Base-by-base conservation (phyloP, 139 green algal species). In the Picochlorum costavermella region DNA sequence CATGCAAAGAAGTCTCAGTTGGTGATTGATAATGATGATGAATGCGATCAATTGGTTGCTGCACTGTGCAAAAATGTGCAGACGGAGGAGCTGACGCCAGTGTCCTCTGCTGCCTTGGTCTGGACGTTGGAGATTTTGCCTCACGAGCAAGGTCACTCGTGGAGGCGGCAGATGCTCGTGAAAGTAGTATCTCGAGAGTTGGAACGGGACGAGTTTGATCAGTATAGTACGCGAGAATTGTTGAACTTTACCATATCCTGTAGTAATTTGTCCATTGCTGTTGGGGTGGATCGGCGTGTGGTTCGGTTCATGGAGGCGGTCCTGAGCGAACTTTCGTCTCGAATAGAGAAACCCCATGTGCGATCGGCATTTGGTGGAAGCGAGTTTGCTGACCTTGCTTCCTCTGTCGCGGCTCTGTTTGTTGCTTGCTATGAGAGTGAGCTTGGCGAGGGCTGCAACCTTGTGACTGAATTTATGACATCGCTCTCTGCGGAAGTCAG, bases 401-500 rank as follows among this genome's bases (percentile, higher is more conserved):
- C 30, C 23, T 48, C 62, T 8, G 33, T 31, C 5, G 70, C 63
- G 1, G 13, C 14, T 5, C 17, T 72, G 50, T 71, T 65, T 56
- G 60, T 48, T 12, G n/a, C 17, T 20, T 55, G 36, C 25, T 8
- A 14, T 13, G 12, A 40, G 33, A 40, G 33, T 40, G 33, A 9
- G 59, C 2, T 51, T 17, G 16, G 13, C 9, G 12, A 28, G 43
- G 13, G 23, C 26, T 29, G 36, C 13, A 14, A 50, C 4, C 6
- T 48, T 0, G 59, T 51, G 59, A 45, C 8, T n/a, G n/a, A 28
- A 30, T 12, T 3, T 14, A 70, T 75, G 51, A 64, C 76, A 36
- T 48, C 26, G 29, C 31, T 83, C 8, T 74, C 72, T 0, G 40
- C 60, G 14, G 72, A 82, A 55, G 69, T 84, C 48, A 71, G 65